These are phyloP conservation scores for Orbilia brochopaga DNA, from an alignment of 2,329 filamentous ascomycete genomes.

Conservation along the genomic window DNA sequence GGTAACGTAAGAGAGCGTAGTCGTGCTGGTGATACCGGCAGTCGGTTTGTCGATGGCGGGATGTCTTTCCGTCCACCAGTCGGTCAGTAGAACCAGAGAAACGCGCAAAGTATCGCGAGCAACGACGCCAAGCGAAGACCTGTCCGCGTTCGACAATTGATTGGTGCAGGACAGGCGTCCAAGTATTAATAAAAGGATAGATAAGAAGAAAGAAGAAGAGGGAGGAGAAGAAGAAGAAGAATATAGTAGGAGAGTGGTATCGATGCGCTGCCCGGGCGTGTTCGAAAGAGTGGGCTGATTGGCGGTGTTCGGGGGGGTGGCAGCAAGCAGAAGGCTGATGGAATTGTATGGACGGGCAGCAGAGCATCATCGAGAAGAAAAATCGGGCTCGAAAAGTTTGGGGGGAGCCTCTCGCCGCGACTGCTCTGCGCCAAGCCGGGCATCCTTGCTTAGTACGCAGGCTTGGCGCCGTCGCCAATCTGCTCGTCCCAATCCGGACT, in stretches of 20 bases:
- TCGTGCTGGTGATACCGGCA: no score
- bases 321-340: conserved; percentile 21
- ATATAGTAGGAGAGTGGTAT: no score
- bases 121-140: no score
- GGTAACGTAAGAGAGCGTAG: no score
- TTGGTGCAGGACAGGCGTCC: neutral
- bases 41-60: no score
- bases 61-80: no score
- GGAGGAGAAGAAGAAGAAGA: neutral
- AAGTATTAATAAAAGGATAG: neutral
- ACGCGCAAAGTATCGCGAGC: no score
- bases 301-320: conserved; percentile 8
- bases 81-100: no score
- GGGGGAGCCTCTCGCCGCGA: conserved; percentile 44
- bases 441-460: conserved; percentile 28
- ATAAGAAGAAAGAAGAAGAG: neutral
- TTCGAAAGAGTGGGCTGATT: conserved; percentile 3
- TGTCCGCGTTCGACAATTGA: neutral
- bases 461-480: conserved; percentile 16
- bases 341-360: neutral
- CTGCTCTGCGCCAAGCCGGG: conserved; percentile 34
- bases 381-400: conserved; percentile 25
- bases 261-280: no score
- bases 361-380: conserved; percentile 25
- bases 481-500: no score